Conservation (phyloP, 2,329 filamentous ascomycete genomes). For the Tympanopsis confertula region DNA sequence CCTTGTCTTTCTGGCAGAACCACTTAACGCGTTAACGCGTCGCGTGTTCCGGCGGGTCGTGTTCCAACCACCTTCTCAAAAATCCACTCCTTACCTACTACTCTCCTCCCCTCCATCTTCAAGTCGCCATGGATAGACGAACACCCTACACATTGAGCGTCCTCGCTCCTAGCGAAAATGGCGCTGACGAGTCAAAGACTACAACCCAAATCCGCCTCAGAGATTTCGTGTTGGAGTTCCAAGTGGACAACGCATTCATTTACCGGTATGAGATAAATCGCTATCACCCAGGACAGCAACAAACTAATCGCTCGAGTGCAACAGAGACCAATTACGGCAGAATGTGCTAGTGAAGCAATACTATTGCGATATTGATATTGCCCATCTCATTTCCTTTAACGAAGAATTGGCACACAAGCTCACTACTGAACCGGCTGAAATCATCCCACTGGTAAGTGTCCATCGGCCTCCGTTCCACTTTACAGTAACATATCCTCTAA, state of each 20-base stretch:
- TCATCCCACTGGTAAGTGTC: constrained; percentile 72
- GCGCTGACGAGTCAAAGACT: constrained; percentile 55
- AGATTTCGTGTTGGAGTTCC: constrained; percentile 85
- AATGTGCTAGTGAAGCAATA: constrained; percentile 91
- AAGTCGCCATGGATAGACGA: constrained; percentile 64
- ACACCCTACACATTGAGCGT: constrained; percentile 79
- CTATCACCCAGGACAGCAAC: neutral
- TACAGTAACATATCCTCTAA: constrained; percentile 3
- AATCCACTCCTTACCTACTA: neutral
- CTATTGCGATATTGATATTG: constrained; percentile 92
- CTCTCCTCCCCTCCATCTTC: neutral
- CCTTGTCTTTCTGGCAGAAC: constrained; percentile 1
- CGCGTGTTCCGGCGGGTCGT: constrained; percentile 4
- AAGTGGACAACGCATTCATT: constrained; percentile 86
- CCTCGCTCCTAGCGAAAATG: constrained; percentile 55
- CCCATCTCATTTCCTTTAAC: constrained; percentile 89
- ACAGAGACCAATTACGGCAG: constrained; percentile 84
- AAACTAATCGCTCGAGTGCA: constrained; percentile 15
- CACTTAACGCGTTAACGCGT: constrained; percentile 7
- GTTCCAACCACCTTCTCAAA: neutral
- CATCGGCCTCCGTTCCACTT: neutral
- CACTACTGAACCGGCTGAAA: constrained; percentile 78
- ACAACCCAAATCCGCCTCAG: constrained; percentile 71
- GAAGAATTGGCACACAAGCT: constrained; percentile 87
- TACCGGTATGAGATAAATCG: constrained; percentile 56